Base-by-base conservation (phyloP, 768 basidiomycete genomes). In the Suillus luteus region DNA sequence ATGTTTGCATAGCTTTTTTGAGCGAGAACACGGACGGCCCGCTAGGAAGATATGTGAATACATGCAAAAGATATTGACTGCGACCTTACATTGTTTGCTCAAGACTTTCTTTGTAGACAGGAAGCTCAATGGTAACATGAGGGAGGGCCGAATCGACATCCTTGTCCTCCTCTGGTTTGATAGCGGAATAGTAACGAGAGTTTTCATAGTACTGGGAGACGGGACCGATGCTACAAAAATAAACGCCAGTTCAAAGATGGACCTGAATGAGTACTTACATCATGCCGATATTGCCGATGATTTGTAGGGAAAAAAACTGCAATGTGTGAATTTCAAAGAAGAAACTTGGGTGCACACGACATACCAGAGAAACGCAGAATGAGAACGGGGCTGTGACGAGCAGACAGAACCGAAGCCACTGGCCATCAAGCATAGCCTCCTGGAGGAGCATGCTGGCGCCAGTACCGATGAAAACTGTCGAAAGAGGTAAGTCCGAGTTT, bases 131-230 rank as follows among this genome's bases (percentile, higher is more conserved):
- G 0, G 90, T 90, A 17, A 93, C 81, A 70, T 92, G 91, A 2
- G 91, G 92, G 3, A 93, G 80, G 60, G 77, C 80, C 1, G 80
- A 68, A 71, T 91, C 90, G 62, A 91, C 79, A 17, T 83, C 86
- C 60, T 84, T 81, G 73, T 88, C 89, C 0, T 86, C 74, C 31
- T 78, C 81, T 0, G 91, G 89, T 51, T 80, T 81, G 58, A 82
- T 74, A 12, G 91, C 90, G 12, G 91, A 93, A 71, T 92, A 95
- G 75, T 90, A 95, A 44, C 82, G 84, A 0, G 92, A 93, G 73
- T 95, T 95, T 69, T 93, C 87, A 71, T 91, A 86, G 73, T 86
- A 92, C 67, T 95, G 93, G 7, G 92, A 86, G 54, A 95, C 89
- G 22, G 93, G 93, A 31, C 93, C 93, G 64, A 94, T 67, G 10